These are phyloP conservation scores for Amanita molliuscula DNA, from an alignment of 768 basidiomycete genomes.

Conservation along the genomic window DNA sequence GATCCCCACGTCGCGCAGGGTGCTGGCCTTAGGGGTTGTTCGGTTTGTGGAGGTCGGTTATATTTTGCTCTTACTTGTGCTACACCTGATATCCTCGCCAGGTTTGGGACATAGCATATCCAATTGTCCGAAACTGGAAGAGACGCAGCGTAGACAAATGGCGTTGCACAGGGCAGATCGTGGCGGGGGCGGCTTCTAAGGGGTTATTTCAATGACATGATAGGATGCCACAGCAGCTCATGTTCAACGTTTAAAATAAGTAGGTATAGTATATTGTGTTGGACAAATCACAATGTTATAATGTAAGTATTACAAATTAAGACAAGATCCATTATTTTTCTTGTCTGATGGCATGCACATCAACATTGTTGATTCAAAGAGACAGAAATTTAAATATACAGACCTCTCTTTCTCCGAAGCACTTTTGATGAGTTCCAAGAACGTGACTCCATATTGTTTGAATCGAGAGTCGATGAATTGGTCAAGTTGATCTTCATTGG, in stretches of 20 bases:
- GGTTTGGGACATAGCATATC: constrained; percentile 75
- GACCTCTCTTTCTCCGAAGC: constrained; percentile 6
- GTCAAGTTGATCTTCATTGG: constrained; percentile 34
- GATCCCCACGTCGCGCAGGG: constrained; percentile 81
- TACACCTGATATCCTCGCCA: neutral
- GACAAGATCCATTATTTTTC: neutral
- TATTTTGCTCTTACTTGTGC: neutral
- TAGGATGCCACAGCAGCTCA: neutral
- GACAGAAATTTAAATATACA: neutral
- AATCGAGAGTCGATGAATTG: constrained; percentile 22
- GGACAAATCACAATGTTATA: neutral
- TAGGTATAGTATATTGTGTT: neutral
- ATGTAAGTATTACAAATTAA: neutral
- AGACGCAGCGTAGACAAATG: constrained; percentile 83
- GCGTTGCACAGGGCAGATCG: constrained; percentile 72
- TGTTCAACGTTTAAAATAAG: neutral
- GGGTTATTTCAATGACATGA: neutral
- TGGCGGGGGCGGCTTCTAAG: constrained; percentile 44
- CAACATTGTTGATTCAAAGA: neutral
- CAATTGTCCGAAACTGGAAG: constrained; percentile 96
- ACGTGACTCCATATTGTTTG: constrained; percentile 22
- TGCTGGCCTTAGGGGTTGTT: constrained; percentile 61
- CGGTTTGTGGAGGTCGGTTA: constrained; percentile 82
- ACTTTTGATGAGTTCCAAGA: constrained; percentile 27
- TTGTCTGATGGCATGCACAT: neutral